Evolutionary conservation across 306 rosid genomes (phyloP).

Genomic region (Prunus padus): DNA sequence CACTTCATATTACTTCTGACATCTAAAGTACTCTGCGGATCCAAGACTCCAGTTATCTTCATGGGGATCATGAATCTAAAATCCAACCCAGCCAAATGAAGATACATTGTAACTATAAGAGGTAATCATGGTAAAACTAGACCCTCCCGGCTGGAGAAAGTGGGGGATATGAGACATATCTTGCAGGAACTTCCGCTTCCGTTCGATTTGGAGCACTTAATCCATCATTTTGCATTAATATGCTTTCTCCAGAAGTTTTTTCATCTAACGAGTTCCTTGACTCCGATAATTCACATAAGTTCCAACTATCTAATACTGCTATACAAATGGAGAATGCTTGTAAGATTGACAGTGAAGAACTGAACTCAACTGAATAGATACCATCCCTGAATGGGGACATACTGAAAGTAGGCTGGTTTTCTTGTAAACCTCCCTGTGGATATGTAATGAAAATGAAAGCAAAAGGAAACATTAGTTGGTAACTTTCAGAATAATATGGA

Average conservation of each 20-base stretch:
- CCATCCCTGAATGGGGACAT: slow-evolving; percentile 63
- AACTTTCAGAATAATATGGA: slow-evolving; percentile 8
- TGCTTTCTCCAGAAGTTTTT: slow-evolving; percentile 33
- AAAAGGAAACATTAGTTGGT: slow-evolving; percentile 13
- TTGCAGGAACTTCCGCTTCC: slow-evolving; percentile 39
- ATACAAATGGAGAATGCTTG: slow-evolving; percentile 92
- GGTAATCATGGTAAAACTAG: slow-evolving; percentile 19
- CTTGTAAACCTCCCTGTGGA: slow-evolving; percentile 64
- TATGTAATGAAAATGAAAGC: slow-evolving; percentile 28
- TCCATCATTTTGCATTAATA: slow-evolving; percentile 40
- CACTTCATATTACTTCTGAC: slow-evolving; percentile 30
- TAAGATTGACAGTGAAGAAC: slow-evolving; percentile 61
- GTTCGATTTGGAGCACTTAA: slow-evolving; percentile 22
- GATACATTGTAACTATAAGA: slow-evolving; percentile 9
- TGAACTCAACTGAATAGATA: slow-evolving; percentile 74
- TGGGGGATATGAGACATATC: slow-evolving; percentile 45
- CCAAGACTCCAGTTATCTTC: slow-evolving; percentile 8
- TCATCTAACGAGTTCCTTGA: slow-evolving; percentile 45
- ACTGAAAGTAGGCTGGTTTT: slow-evolving; percentile 47
- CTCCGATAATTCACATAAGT: slow-evolving; percentile 45
- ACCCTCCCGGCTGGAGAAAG: slow-evolving; percentile 55
- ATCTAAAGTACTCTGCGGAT: slow-evolving; percentile 13
- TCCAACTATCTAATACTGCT: slow-evolving; percentile 71
- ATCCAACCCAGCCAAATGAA: slow-evolving; percentile 3
- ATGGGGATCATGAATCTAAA: background rate